Evolutionary conservation across 2,329 filamentous ascomycete genomes (phyloP), one percentile per base, ranked within the genome.

Genomic region (Fusarium praegraminearum): DNA sequence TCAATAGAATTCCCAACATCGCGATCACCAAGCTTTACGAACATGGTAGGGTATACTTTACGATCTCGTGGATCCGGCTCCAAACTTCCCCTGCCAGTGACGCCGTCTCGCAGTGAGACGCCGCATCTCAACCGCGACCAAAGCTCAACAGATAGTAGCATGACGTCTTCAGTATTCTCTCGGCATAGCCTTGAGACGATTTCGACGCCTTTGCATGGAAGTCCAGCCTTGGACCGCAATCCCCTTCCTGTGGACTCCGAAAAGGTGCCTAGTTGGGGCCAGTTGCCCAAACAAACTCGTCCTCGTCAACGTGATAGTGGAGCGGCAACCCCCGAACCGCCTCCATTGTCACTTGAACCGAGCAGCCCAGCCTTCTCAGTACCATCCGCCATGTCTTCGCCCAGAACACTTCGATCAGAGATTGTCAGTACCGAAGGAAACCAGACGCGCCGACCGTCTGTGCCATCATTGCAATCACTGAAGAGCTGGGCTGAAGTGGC

Each of bases 401-500:
- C 79, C 2, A 72, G 69, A 36, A 73, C 73, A 6, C 49, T 59
- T 38, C 59, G 66, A 11, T 73, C 73, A 2, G 73, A 70, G 35
- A 59, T 72, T 7, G 59, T 44, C 11, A 67, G 69, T 28, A 69
- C 65, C 16, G 62, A 70, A 24, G 68, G 70, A 9, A 62, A 75
- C 26, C 43, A 54, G 24, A 69, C 61, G 35, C 61, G 58, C 2
- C 53, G 69, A 18, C 73, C 71, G 15, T 59, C 52, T 30, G 69
- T 78, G 8, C 80, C 80, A 13, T 72, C 79, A 6, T 59, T 82
- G 32, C 79, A 78, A 24, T 71, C 78, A 13, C 70, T 74, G 43
- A 78, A 77, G 73, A 82, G 80, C 56, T 83, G 80, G 81, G 81
- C 81, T 12, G 81, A 82, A 62, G 78, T 82, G 7, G 80, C 78